Conservation (phyloP, 2,329 filamentous ascomycete species). For the Colletotrichum costaricense region DNA sequence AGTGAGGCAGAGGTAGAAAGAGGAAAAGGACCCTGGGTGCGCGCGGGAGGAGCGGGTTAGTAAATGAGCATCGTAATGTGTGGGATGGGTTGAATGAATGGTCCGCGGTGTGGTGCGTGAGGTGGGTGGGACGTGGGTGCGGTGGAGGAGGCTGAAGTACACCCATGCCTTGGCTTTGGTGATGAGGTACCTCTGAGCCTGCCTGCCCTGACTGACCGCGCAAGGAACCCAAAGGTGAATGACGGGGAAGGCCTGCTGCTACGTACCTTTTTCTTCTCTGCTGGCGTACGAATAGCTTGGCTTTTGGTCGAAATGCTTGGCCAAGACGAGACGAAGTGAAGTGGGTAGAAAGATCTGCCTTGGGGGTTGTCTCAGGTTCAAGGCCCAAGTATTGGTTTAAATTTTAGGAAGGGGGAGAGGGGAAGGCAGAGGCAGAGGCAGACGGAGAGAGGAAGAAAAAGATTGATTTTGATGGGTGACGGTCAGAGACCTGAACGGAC, state of each 20-base stretch:
- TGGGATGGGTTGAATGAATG: constrained; percentile 13
- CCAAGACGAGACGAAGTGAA: constrained; percentile 18
- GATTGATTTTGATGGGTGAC: not conserved
- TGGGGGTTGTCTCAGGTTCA: constrained; percentile 27
- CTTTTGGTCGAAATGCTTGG: constrained; percentile 8
- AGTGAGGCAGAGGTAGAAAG: not conserved
- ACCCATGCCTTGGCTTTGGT: not conserved
- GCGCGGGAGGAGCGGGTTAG: constrained; percentile 7
- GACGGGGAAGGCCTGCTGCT: not conserved
- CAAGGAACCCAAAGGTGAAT: not conserved
- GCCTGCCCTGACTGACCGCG: not conserved
- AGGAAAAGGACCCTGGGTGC: not conserved
- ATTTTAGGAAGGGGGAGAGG: not conserved
- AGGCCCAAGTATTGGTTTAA: constrained; percentile 21
- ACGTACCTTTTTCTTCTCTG: not conserved
- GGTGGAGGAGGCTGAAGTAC: constrained; percentile 12
- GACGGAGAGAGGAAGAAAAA: not conserved
- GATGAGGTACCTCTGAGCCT: not conserved
- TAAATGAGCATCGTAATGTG: constrained; percentile 34
- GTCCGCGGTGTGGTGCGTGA: constrained; percentile 1
- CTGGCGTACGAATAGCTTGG: not conserved
- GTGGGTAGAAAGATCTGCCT: constrained; percentile 19
- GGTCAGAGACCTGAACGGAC: not conserved
- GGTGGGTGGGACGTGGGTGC: constrained; percentile 15
- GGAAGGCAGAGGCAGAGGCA: not conserved